Base-by-base conservation (phyloP, 768 basidiomycete genomes). In the Collybia sp. region DNA sequence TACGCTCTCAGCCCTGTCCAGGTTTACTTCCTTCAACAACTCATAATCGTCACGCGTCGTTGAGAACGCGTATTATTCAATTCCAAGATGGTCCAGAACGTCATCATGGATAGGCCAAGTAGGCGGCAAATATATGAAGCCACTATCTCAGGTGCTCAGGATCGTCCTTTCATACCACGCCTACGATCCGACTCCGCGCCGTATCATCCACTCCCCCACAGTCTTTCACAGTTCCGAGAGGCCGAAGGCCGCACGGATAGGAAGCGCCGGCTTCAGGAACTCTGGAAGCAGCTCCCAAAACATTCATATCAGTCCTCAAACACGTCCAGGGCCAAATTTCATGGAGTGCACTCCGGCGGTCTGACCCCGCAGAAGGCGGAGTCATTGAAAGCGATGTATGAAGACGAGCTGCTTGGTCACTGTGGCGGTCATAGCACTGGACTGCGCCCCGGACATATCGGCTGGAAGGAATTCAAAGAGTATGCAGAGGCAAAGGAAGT, bases 401-500 rank as follows among this genome's bases (percentile, higher is more conserved):
- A 88, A 53, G 76, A 78, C 53, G 93, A 95, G 60, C 67, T 96
- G 35, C 66, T 85, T 46, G 69, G 72, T 40, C 69, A 69, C 54
- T 80, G 79, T 62, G 69, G 74, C 16, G 72, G 69, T 40, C 66
- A 68, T 50, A 58, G 59, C 25, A 71, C 64, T 51, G 69, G 58
- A 55, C 70, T 66, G 56, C 61, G 52, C 17, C 64, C 60, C 50
- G 69, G 65, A 38, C 70, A 73, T 53, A 76, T 89, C 53, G 71
- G 71, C 31, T 92, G 86, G 86, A 73, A 72, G 44, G 79, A 80
- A 51, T 91, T 92, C 63, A 76, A 76, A 60, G 66, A 76, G 48
- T 93, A 90, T 59, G 86, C 85, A 38, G 78, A 85, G 51, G 75
- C 74, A 46, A 93, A 93, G 66, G 91, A 93, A 77, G 76, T 71